phyloP scores from a whole-genome alignment of 2,329 filamentous ascomycete species.

The Fusarium clavum region DNA sequence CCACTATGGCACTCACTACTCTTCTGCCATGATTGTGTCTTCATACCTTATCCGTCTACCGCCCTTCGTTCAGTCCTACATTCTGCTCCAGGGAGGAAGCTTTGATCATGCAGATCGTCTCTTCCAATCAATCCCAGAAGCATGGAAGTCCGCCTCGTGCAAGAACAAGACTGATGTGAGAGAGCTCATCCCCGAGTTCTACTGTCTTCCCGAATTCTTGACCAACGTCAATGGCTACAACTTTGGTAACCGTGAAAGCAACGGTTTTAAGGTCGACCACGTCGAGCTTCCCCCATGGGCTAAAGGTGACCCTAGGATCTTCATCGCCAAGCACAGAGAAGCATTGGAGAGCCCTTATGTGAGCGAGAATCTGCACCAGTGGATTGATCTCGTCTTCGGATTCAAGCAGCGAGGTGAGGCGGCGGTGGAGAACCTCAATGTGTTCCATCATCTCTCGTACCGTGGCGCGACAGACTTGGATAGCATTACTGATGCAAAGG shows the following conservation, averaged over 20 bases:
- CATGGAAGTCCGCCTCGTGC: constrained; percentile 89
- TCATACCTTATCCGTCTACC: constrained; percentile 95
- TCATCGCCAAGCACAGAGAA: constrained; percentile 95
- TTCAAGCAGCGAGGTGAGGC: constrained; percentile 94
- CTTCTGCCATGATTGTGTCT: constrained; percentile 97
- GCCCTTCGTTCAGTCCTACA: constrained; percentile 95
- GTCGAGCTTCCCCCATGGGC: constrained; percentile 96
- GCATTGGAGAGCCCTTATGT: constrained; percentile 94
- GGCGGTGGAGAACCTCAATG: constrained; percentile 90
- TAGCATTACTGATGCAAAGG: constrained; percentile 86
- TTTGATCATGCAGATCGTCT: constrained; percentile 97
- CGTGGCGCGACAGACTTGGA: constrained; percentile 94
- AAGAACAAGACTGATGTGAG: constrained; percentile 95
- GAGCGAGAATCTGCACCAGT: constrained; percentile 87
- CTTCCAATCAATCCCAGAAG: constrained; percentile 91
- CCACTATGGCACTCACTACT: constrained; percentile 98
- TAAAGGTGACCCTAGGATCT: constrained; percentile 94
- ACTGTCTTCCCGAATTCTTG: constrained; percentile 94
- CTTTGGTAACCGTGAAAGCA: constrained; percentile 88
- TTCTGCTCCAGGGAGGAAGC: constrained; percentile 91
- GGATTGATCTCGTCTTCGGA: constrained; percentile 97
- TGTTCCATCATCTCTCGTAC: constrained; percentile 96
- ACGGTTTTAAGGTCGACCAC: constrained; percentile 81
- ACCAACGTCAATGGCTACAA: constrained; percentile 95
- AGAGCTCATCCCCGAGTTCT: constrained; percentile 96